Percentiles rank a stretch among this genome's conserved stretches.
Evolutionary conservation across 2,329 filamentous ascomycete species (phyloP).

Genomic region (Beauveria medogensis): DNA sequence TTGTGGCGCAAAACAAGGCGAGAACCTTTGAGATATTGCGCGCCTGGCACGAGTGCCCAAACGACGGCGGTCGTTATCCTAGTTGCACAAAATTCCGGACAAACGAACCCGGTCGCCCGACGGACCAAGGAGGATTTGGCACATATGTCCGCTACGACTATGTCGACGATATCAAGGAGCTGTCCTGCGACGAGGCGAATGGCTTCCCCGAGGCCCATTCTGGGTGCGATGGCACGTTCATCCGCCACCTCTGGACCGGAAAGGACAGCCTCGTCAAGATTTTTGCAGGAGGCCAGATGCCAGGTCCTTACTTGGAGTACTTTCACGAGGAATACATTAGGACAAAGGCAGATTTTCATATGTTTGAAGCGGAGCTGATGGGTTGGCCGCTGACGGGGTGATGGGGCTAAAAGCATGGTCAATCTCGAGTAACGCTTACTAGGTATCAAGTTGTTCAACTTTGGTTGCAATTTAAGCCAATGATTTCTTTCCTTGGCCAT

Average conservation of each 20-base stretch:
- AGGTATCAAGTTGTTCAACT: background rate
- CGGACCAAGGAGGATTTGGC: conserved; percentile 37
- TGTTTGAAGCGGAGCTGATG: conserved; percentile 29
- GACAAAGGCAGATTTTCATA: conserved; percentile 27
- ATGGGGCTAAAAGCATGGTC: background rate
- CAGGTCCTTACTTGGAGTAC: conserved; percentile 26
- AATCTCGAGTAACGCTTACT: background rate
- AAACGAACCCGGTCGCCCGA: conserved; percentile 29
- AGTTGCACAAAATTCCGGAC: conserved; percentile 31
- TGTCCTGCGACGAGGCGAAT: conserved; percentile 36
- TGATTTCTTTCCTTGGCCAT: background rate
- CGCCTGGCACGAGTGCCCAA: conserved; percentile 37
- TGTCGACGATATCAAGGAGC: conserved; percentile 30
- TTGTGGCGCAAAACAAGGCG: conserved; percentile 42
- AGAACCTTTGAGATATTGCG: conserved; percentile 40
- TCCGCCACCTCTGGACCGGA: conserved; percentile 36
- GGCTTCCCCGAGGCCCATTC: conserved; percentile 31
- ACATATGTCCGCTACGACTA: conserved; percentile 35
- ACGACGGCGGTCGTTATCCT: conserved; percentile 29
- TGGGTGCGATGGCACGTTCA: conserved; percentile 32
- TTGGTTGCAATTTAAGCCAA: background rate
- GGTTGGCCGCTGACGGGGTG: background rate
- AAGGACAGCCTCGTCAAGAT: conserved; percentile 32
- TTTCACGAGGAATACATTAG: conserved; percentile 28
- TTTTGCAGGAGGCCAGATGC: conserved; percentile 29